Evolutionary conservation across 805 yeast species (phyloP).

Genomic region (Sugiyamaella qingdaonensis): DNA sequence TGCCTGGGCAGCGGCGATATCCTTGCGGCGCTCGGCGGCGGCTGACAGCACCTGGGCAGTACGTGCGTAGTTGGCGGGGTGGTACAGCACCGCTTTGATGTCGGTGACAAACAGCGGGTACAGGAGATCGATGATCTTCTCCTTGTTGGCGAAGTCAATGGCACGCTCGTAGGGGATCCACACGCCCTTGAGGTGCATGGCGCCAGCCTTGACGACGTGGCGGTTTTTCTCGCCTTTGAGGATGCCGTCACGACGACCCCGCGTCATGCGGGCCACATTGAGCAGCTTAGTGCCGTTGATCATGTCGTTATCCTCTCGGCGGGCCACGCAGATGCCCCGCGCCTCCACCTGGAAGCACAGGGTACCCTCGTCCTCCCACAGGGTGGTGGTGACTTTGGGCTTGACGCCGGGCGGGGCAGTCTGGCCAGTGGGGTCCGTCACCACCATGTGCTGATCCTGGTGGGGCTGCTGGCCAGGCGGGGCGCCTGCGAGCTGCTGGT

Average conservation of each 20-base stretch:
- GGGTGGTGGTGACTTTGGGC: constrained; percentile 69
- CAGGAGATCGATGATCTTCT: constrained; percentile 63
- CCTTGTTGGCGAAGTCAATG: constrained; percentile 73
- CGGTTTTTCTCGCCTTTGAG: constrained; percentile 72
- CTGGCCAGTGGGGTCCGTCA: constrained; percentile 38
- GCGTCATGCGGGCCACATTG: constrained; percentile 83
- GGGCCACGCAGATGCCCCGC: constrained; percentile 70
- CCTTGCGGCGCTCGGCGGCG: constrained; percentile 31
- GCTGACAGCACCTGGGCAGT: constrained; percentile 33
- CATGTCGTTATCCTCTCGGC: constrained; percentile 81
- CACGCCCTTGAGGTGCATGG: constrained; percentile 86
- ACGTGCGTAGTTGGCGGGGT: constrained; percentile 31
- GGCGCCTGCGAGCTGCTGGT: constrained; percentile 4
- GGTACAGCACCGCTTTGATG: constrained; percentile 37
- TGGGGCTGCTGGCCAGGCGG: constrained; percentile 3
- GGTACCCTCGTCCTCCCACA: constrained; percentile 87
- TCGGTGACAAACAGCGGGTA: constrained; percentile 72
- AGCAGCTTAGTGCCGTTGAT: constrained; percentile 78
- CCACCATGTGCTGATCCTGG: constrained; percentile 22
- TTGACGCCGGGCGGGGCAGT: constrained; percentile 39
- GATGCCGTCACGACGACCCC: constrained; percentile 83
- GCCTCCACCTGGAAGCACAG: constrained; percentile 83
- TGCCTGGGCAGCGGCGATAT: constrained; percentile 12
- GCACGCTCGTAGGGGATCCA: constrained; percentile 88
- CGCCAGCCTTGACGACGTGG: constrained; percentile 79